These are phyloP conservation scores for Cladophialophora bantiana DNA, from an alignment of 2,329 filamentous ascomycete species.

Conservation along the genomic window DNA sequence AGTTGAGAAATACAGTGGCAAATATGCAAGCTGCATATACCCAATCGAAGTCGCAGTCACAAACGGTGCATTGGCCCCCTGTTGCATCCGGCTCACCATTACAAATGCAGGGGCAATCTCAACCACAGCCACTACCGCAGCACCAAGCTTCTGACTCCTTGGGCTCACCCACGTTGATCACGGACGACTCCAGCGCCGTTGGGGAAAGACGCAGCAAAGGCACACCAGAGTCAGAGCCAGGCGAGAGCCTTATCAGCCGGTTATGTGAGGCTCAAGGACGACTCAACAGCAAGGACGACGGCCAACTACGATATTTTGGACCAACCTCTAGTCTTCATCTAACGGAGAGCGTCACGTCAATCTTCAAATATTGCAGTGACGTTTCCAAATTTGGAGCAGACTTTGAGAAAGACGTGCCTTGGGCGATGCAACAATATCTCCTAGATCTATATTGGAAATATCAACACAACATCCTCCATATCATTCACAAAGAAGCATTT, in stretches of 20 bases:
- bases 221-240: slow-evolving; percentile 10
- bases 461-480: slow-evolving; percentile 20
- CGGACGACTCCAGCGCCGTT: slow-evolving; percentile 12
- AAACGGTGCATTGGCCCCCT: not conserved
- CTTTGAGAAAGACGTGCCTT: slow-evolving; percentile 23
- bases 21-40: slow-evolving; percentile 7
- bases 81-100: not conserved
- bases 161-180: slow-evolving; percentile 5
- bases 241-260: slow-evolving; percentile 18
- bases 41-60: not conserved
- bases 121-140: slow-evolving; percentile 4
- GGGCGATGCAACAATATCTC: slow-evolving; percentile 27
- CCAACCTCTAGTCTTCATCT: slow-evolving; percentile 25
- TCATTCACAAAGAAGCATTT: slow-evolving; percentile 31
- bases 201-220: slow-evolving; percentile 4
- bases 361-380: slow-evolving; percentile 23
- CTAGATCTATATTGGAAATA: slow-evolving; percentile 30
- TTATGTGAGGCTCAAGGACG: slow-evolving; percentile 14
- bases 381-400: slow-evolving; percentile 16
- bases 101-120: not conserved
- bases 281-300: slow-evolving; percentile 19
- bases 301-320: slow-evolving; percentile 24
- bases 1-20: slow-evolving; percentile 13
- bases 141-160: slow-evolving; percentile 8
- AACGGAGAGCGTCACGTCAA: slow-evolving; percentile 19